Conservation (phyloP, 257 asterid species). For the Nicotiana knightiana region DNA sequence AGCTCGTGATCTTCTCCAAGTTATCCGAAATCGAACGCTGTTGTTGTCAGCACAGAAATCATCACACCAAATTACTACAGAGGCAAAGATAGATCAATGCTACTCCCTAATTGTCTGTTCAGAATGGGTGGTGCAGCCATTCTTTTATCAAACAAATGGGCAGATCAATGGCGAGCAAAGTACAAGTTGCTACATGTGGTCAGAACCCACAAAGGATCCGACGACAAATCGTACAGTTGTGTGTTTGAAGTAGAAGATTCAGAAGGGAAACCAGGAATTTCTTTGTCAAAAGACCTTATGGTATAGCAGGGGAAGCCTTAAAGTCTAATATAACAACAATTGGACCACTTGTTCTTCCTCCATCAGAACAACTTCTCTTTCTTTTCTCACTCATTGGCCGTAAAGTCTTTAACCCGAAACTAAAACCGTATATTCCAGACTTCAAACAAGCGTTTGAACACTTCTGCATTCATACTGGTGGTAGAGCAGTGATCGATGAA, state of each 20-base stretch:
- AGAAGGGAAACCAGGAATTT: slow-evolving; percentile 25
- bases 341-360: slow-evolving; percentile 30
- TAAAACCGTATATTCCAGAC: slow-evolving; percentile 23
- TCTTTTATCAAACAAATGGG: slow-evolving; percentile 17
- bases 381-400: slow-evolving; percentile 5
- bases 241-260: slow-evolving; percentile 21
- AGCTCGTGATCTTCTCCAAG: slow-evolving; percentile 26
- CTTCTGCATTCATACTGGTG: slow-evolving; percentile 35
- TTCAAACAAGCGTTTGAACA: slow-evolving; percentile 29
- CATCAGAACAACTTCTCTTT: slow-evolving; percentile 22
- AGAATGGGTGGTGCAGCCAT: slow-evolving; percentile 30
- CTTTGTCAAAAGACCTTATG: slow-evolving; percentile 29
- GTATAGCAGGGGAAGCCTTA: slow-evolving; percentile 27
- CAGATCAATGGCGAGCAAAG: slow-evolving; percentile 14
- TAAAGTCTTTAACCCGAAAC: neutral
- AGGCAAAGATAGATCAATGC: slow-evolving; percentile 32
- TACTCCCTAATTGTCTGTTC: slow-evolving; percentile 27
- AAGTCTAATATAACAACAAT: slow-evolving; percentile 29
- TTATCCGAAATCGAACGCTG: slow-evolving; percentile 15
- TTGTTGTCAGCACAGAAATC: slow-evolving; percentile 27
- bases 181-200: slow-evolving; percentile 20
- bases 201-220: too few species aligned
- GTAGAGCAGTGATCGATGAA: slow-evolving; percentile 32
- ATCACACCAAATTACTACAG: slow-evolving; percentile 24
- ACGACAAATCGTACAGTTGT: too few species aligned